Evolutionary conservation across 192 early-diverging fungal species (phyloP), one percentile per base, ranked within the genome.

Genomic region (Coemansia sp.): DNA sequence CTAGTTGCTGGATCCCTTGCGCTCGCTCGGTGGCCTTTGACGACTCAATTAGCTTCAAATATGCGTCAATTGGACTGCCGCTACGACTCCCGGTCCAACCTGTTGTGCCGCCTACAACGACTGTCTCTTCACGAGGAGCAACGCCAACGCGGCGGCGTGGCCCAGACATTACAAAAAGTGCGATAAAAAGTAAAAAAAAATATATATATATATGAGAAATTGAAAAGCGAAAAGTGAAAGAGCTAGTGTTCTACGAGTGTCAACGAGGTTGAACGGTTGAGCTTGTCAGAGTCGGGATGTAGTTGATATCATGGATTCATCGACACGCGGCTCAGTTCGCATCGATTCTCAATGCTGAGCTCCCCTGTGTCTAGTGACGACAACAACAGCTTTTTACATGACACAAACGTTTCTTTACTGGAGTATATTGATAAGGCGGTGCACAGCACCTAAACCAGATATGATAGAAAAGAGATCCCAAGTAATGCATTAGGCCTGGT

Each of bases 1-100:
- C 76, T 10, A 83, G 62, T 34, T 73, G 75, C 48, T 75, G 73
- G 19, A 83, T 64, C 0, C 81, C 81, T 19, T 65, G 69, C 19
- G 66, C 64, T 17, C 81, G 73, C 39, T 83, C 81, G 1, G 68
- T 74, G 10, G 81, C 81, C 44, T 83, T 83, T 38, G 66, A 62
- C 19, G 81, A 83, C 46, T 75, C 73, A 14, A 83, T 62, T n/a
- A 78, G 70, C 17, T 38, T 62, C 29, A 83, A 55, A 36, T 75
- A 76, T 17, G 46, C 9, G 46, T 62, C 69, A 44, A 83, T 72
- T 45, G 73, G 65, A 2, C 75, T 66, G 37, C 34, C 37, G 59
- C 59, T 32, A 27, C 36, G 50, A 15, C 50, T 62, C 45, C 34
- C 31, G 67, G 23, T 34, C 45, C 17, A 50, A 21, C 15, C 32